These are phyloP conservation scores for Ascomycota sp. DNA, from an alignment of 2,329 filamentous ascomycete genomes.

Conservation along the genomic window DNA sequence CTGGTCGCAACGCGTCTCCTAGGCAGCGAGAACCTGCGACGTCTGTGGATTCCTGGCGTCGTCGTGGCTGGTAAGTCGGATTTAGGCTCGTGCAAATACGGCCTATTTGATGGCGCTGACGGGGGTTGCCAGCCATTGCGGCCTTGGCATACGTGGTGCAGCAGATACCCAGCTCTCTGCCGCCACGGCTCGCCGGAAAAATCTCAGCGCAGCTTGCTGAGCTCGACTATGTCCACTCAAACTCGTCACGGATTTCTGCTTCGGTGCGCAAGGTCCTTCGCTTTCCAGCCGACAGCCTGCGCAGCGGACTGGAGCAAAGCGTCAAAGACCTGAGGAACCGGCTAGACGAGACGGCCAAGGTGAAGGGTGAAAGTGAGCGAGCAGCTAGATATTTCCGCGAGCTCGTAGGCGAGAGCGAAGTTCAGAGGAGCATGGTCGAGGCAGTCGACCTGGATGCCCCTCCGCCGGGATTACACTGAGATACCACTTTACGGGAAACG, in stretches of 20 bases:
- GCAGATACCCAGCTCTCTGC: constrained; percentile 76
- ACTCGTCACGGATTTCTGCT: constrained; percentile 63
- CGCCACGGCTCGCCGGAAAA: constrained; percentile 66
- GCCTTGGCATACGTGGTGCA: constrained; percentile 64
- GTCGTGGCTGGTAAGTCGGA: constrained; percentile 49
- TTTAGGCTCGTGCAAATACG: too few species aligned
- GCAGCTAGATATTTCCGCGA: constrained; percentile 83
- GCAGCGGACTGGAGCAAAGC: constrained; percentile 61
- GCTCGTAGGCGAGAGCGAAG: constrained; percentile 45
- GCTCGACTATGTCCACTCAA: constrained; percentile 83
- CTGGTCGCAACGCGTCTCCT: constrained; percentile 63
- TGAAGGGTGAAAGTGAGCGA: constrained; percentile 64
- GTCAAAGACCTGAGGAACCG: constrained; percentile 65
- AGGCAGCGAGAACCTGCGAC: constrained; percentile 61
- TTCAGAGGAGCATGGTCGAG: constrained; percentile 28
- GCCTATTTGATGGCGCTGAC: background rate
- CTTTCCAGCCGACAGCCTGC: constrained; percentile 69
- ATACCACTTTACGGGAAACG: too few species aligned
- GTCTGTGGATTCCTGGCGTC: constrained; percentile 61
- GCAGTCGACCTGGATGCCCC: constrained; percentile 34
- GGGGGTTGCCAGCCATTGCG: constrained; percentile 36
- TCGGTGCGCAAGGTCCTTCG: constrained; percentile 80
- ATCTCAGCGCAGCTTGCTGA: constrained; percentile 60
- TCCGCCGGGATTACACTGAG: constrained; percentile 16
- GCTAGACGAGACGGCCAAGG: constrained; percentile 66